These are phyloP conservation scores for Avena sativa DNA, from an alignment of 176 grass and related monocot species.

Conservation along the genomic window DNA sequence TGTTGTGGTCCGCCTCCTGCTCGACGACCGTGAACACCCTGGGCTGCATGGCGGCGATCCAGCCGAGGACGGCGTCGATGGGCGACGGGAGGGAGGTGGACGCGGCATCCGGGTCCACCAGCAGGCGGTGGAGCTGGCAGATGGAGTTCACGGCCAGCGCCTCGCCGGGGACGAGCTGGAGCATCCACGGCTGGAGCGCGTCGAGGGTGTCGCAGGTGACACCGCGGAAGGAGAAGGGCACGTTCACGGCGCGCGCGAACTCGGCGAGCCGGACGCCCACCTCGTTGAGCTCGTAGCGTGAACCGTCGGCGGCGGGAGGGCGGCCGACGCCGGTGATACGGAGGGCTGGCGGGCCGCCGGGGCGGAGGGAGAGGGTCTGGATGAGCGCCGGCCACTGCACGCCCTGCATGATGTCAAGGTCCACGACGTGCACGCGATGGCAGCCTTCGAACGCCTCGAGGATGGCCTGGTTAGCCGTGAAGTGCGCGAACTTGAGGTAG, in stretches of 20 bases:
- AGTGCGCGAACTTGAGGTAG: conserved; percentile 74
- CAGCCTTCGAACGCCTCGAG: conserved; percentile 47
- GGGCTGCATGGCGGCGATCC: conserved; percentile 39
- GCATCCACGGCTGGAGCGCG: conserved; percentile 49
- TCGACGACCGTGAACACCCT: conserved; percentile 66
- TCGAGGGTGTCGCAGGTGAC: conserved; percentile 52
- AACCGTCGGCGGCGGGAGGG: background rate
- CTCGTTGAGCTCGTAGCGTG: conserved; percentile 58
- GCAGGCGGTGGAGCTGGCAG: conserved; percentile 66
- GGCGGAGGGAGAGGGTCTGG: conserved; percentile 40
- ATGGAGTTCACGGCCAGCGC: conserved; percentile 66
- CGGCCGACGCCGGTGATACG: conserved; percentile 58
- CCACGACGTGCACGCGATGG: conserved; percentile 56
- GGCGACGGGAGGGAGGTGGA: conserved; percentile 15
- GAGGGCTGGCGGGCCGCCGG: conserved; percentile 48
- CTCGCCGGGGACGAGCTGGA: conserved; percentile 45
- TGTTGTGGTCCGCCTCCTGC: conserved; percentile 77
- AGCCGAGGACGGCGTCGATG: conserved; percentile 56
- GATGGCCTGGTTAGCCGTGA: conserved; percentile 73
- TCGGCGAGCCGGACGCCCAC: conserved; percentile 62
- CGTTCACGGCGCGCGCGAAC: conserved; percentile 44
- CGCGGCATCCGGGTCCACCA: conserved; percentile 49
- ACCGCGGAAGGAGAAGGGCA: conserved; percentile 65
- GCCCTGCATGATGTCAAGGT: conserved; percentile 61
- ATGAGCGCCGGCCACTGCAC: conserved; percentile 63